Evolutionary conservation across 176 grass and related monocot genomes (phyloP).

Genomic region (Tillandsia leiboldiana): DNA sequence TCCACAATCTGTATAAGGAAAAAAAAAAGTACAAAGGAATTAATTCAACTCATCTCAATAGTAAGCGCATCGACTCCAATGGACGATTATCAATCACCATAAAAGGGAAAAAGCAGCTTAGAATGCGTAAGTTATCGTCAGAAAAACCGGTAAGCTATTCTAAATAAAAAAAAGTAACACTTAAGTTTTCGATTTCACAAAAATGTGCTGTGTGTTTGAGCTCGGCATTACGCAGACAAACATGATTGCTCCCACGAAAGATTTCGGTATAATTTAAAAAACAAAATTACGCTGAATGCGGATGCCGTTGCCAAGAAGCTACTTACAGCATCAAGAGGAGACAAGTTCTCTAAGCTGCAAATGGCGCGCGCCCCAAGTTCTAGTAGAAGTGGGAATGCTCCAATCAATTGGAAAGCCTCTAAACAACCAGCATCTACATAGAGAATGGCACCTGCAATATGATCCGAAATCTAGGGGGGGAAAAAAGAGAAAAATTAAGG

Average conservation of each 20-base stretch:
- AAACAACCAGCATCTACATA: conserved; percentile 62
- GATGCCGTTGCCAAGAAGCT: neutral
- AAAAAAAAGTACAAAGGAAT: neutral
- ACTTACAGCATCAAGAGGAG: conserved; percentile 69
- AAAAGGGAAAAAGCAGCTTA: neutral
- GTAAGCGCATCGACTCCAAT: neutral
- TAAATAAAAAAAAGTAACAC: too few species aligned
- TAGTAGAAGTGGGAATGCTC: conserved; percentile 64
- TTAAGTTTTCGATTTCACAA: too few species aligned
- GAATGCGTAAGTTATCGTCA: neutral
- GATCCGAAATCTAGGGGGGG: conserved; percentile 54
- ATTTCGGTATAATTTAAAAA: neutral
- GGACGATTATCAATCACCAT: neutral
- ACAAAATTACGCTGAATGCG: too few species aligned
- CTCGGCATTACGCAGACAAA: too few species aligned
- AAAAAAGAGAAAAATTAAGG: conserved; percentile 13
- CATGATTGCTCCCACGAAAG: neutral
- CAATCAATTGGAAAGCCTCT: conserved; percentile 75
- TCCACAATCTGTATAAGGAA: conserved; percentile 43
- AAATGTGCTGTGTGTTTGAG: too few species aligned
- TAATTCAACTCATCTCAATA: neutral
- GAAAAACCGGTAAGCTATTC: neutral
- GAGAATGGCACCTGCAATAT: conserved; percentile 44
- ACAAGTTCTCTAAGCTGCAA: conserved; percentile 63
- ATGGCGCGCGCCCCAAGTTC: conserved; percentile 56